These are phyloP conservation scores for Lactarius pseudohatsudake DNA, from an alignment of 768 basidiomycete genomes.

Conservation along the genomic window DNA sequence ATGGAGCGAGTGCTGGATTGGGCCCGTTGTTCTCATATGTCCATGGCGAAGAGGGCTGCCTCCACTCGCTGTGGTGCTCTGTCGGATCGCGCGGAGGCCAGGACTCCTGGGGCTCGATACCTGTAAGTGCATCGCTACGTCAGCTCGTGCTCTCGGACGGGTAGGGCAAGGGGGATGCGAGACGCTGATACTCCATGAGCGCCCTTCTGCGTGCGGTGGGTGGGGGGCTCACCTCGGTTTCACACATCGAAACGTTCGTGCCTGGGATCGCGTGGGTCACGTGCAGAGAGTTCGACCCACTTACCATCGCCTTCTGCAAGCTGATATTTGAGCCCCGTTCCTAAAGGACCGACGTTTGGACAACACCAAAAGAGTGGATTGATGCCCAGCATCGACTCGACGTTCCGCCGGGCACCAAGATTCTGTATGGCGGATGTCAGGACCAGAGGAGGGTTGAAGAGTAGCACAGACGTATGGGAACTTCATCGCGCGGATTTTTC, in stretches of 20 bases:
- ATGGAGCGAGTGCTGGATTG: constrained; percentile 74
- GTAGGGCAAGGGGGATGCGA: background rate
- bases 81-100: constrained; percentile 81
- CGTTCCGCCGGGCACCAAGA: constrained; percentile 70
- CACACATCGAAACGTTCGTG: constrained; percentile 10
- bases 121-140: constrained; percentile 12
- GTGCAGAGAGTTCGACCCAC: constrained; percentile 50
- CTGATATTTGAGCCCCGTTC: constrained; percentile 76
- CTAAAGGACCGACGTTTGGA: constrained; percentile 58
- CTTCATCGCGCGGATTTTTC: constrained; percentile 86
- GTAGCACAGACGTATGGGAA: constrained; percentile 80
- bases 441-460: background rate
- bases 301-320: constrained; percentile 73
- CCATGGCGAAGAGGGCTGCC: constrained; percentile 71
- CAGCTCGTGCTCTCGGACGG: constrained; percentile 1
- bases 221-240: constrained; percentile 20
- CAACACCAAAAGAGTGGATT: constrained; percentile 84
- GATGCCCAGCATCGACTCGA: constrained; percentile 73
- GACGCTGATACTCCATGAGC: constrained; percentile 7
- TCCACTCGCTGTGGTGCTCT: constrained; percentile 41
- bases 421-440: constrained; percentile 51
- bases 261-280: constrained; percentile 2
- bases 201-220: constrained; percentile 4
- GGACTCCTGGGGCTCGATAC: constrained; percentile 14
- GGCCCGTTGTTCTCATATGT: constrained; percentile 76